Evolutionary conservation across 2,329 filamentous ascomycete species (phyloP), one percentile per base, ranked within the genome.

Genomic region (Ophiostoma himal-ulmi): DNA sequence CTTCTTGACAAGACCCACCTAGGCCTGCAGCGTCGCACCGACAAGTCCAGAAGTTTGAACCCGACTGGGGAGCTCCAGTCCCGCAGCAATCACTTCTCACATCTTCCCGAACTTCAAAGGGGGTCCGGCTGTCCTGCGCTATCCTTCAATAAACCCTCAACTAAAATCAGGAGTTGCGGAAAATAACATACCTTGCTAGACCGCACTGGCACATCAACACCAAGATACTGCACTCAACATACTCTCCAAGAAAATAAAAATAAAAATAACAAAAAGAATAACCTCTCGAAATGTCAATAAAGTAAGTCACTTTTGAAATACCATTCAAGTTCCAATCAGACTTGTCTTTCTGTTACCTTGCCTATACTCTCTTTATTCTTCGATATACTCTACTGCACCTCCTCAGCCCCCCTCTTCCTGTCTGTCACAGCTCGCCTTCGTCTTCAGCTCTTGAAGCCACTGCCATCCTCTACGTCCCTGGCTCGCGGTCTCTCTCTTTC

Each of bases 261-360:
- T 60, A 11, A 26, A 37, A 30, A 41, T 10, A 64, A 36, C 13
- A 22, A 22, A 48, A 62, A 57, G 60, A 54, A 30, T 14, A 20
- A 41, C 30, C 54, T 57, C n/a, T 20, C 71, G 68, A 77, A 77
- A 85, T 85, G 83, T 85, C 83, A 78, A 84, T 85, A 83, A 85
- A 85, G 83, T 85, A 81, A 82, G 82, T 81, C 77, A 57, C 52
- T 30, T 17, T 5, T 17, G n/a, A 57, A 26, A 8, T 57, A 17
- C 26, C 57, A 17, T 64, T 22, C 17, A 10, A 60, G 13, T 13
- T 30, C 34, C 3, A 62, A 13, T 14, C 17, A 26, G 2, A 37
- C 36, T 54, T 41, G 54, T 44, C 44, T 30, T 37, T 34, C 11
- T 22, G 8, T 34, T 37, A n/a, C 17, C 41, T 11, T 20, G 11